Conservation (phyloP, 2,329 filamentous ascomycete genomes). For the Ceratocystis huliohia region DNA sequence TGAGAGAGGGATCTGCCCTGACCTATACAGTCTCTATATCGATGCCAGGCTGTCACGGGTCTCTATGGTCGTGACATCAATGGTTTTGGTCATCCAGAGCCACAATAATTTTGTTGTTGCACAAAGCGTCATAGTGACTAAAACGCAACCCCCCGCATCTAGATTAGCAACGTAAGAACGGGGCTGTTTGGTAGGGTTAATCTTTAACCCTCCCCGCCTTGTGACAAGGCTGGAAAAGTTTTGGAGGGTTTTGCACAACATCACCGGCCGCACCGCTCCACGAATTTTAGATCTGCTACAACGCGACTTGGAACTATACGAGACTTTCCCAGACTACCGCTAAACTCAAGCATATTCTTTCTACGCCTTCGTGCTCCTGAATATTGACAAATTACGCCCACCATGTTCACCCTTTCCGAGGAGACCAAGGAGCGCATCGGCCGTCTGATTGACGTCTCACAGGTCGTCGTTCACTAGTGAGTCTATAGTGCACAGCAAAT, state of each 20-base stretch:
- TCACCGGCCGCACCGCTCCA: neutral
- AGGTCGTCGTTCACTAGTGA: constrained; percentile 92
- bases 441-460: constrained; percentile 87
- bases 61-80: neutral
- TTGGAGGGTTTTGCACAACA: constrained; percentile 4
- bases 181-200: neutral
- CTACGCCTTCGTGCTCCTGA: neutral
- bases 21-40: neutral
- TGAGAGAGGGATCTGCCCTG: neutral
- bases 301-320: neutral
- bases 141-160: constrained; percentile 8
- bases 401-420: constrained; percentile 66
- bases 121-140: constrained; percentile 15
- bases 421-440: constrained; percentile 99
- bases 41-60: neutral
- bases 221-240: constrained; percentile 20
- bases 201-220: neutral
- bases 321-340: neutral
- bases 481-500: constrained; percentile 27
- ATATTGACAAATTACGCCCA: neutral
- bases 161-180: neutral
- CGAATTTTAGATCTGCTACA: constrained; percentile 1
- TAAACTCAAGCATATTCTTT: neutral
- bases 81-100: neutral
- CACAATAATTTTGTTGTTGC: constrained; percentile 19